Evolutionary conservation across 2,329 filamentous ascomycete species (phyloP), one percentile per base, ranked within the genome.

Genomic region (Phaeosphaeria sp.): DNA sequence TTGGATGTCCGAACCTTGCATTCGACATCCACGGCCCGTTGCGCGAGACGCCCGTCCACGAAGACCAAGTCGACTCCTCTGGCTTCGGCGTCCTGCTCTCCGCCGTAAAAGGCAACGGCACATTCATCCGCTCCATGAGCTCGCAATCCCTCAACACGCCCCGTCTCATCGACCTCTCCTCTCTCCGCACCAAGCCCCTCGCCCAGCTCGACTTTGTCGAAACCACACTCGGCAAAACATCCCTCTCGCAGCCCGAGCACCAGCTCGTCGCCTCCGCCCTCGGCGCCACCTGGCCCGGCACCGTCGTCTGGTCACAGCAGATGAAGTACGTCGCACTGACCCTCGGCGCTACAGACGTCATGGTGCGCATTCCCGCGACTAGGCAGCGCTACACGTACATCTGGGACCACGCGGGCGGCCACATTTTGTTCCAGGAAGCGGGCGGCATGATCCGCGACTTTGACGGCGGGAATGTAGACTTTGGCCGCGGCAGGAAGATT

Each of bases 1-100:
- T 88, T 43, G 87, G 84, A 8, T 88, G 85, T 69, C 87, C 87
- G 9, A 89, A 89, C 63, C 75, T 89, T n/a, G 78, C 80, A 8
- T 75, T 81, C 9, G 68, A 77, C 39, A 68, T 75, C 15, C 36
- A 61, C 8, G 61, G 60, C 15, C 53, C 58, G 6, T 53, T 70
- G 3, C 58, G 63, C 11, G 48, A 61, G 50, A 64, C 55, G 17
- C 60, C 64, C 6, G 62, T 77, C 44, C 66, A 72, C 48, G 74
- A 77, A 59, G 73, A 82, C 22, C 61, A 70, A 3, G 77, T 81
- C n/a, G 81, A 83, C 59, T 66, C 69, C 30, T 66, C 76, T 3
- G 81, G 81, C 0, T 73, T 77, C 40, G 75, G 75, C 30, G 67
- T 76, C 43, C 48, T 86, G 61, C 68, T 86, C 6, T 82, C 79